Conservation (phyloP, 1,284 basidiomycete genomes). For the Irpex sp. region DNA sequence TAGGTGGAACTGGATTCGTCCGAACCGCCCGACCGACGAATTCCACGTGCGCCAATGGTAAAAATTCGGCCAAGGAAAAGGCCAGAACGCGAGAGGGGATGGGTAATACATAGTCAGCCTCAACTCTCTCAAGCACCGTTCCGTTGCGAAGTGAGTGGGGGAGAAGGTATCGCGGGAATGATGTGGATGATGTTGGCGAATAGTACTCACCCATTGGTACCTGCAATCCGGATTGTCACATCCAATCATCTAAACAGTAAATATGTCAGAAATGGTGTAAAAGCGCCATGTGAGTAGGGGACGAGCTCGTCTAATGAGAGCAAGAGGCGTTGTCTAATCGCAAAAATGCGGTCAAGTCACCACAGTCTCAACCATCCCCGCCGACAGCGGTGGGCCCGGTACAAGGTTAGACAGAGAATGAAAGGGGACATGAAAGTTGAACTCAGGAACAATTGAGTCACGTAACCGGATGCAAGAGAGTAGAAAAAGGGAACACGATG, state of each 20-base stretch:
- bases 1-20: constrained; percentile 49
- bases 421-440: not conserved
- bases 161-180: constrained; percentile 3
- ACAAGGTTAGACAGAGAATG: not conserved
- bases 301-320: no score
- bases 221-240: constrained; percentile 65
- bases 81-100: not conserved
- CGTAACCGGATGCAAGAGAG: not conserved
- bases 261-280: not conserved
- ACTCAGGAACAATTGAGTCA: not conserved
- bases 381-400: not conserved
- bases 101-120: not conserved
- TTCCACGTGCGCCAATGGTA: not conserved
- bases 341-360: not conserved
- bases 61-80: not conserved
- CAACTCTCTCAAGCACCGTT: not conserved
- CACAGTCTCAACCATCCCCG: not conserved
- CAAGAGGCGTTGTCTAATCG: not conserved
- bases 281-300: not conserved
- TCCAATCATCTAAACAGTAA: constrained; percentile 54
- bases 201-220: constrained; percentile 66
- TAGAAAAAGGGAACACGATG: not conserved
- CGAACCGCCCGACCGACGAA: not conserved
- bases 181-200: not conserved
- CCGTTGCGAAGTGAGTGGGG: not conserved